These are phyloP conservation scores for Metarhizium album DNA, from an alignment of 2,329 filamentous ascomycete genomes.

Conservation along the genomic window DNA sequence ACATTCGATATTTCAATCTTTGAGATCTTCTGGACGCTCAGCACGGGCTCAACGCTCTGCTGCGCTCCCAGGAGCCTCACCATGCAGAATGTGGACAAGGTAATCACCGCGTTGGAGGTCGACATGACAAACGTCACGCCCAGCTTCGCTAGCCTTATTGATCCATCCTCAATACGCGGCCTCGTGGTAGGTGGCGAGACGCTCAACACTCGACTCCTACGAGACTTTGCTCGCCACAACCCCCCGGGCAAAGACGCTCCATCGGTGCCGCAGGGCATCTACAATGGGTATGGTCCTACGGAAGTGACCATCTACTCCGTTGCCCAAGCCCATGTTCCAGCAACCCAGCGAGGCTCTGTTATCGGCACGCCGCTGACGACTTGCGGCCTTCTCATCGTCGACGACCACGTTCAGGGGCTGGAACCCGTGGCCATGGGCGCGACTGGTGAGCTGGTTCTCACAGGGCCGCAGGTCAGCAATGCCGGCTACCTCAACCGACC, in stretches of 20 bases:
- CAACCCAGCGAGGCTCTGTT: slow-evolving; percentile 20
- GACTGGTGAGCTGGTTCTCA: slow-evolving; percentile 69
- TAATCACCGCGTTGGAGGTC: slow-evolving; percentile 19
- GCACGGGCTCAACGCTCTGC: slow-evolving; percentile 30
- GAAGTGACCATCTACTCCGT: slow-evolving; percentile 16
- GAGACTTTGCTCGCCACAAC: slow-evolving; percentile 16
- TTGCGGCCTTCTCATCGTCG: slow-evolving; percentile 21
- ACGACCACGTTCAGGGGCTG: slow-evolving; percentile 14
- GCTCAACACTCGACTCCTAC: slow-evolving; percentile 20
- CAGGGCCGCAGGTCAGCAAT: slow-evolving; percentile 56
- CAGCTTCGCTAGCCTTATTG: slow-evolving; percentile 24
- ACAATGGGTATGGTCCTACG: slow-evolving; percentile 19
- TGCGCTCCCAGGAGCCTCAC: slow-evolving; percentile 19
- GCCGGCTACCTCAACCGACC: slow-evolving; percentile 57
- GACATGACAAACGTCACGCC: slow-evolving; percentile 28
- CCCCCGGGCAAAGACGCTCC: background rate
- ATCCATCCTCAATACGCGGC: slow-evolving; percentile 17
- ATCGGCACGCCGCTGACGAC: slow-evolving; percentile 25
- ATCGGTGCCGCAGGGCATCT: slow-evolving; percentile 7
- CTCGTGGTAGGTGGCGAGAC: slow-evolving; percentile 23
- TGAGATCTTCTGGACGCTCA: slow-evolving; percentile 73
- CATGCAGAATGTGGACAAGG: slow-evolving; percentile 13
- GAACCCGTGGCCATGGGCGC: slow-evolving; percentile 53
- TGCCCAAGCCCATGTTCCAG: slow-evolving; percentile 11
- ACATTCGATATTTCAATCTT: slow-evolving; percentile 71